phyloP scores from a whole-genome alignment of 140 eudicot species.

The Flaveria floridana region DNA sequence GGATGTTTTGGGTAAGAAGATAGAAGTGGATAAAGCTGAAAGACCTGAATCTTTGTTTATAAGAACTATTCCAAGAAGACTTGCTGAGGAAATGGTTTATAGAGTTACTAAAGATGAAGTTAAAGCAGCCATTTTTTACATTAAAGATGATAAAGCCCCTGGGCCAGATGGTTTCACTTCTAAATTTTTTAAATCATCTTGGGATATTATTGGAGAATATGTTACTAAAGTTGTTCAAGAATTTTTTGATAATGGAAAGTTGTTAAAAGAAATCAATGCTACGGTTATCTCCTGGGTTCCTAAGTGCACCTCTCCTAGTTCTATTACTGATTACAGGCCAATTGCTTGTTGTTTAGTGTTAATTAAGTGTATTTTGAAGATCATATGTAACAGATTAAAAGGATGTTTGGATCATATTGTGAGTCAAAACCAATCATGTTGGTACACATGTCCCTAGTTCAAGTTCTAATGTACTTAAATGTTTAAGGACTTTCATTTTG shows the following conservation, averaged over 20 bases:
- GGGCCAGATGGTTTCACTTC: no score
- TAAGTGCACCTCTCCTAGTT: neutral
- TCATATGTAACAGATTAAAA: no score
- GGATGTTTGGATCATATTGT: no score
- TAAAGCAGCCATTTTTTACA: neutral
- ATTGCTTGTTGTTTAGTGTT: neutral
- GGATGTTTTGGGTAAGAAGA: neutral
- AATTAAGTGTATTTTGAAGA: neutral
- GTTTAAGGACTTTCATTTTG: no score
- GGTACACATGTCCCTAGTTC: no score
- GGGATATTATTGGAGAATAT: neutral
- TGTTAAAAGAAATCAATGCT: no score
- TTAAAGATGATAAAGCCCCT: neutral
- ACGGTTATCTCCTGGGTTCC: slow-evolving; percentile 39
- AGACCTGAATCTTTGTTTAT: no score
- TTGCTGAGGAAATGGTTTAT: neutral
- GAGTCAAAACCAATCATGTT: no score
- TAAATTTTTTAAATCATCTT: neutral
- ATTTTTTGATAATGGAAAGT: no score
- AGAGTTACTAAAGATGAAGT: neutral
- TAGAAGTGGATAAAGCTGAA: neutral
- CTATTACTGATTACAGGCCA: neutral
- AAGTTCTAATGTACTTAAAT: no score
- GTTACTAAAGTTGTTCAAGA: neutral
- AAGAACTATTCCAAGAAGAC: neutral